Base-by-base conservation (phyloP, 139 green algal genomes). In the Haematococcus sp. region DNA sequence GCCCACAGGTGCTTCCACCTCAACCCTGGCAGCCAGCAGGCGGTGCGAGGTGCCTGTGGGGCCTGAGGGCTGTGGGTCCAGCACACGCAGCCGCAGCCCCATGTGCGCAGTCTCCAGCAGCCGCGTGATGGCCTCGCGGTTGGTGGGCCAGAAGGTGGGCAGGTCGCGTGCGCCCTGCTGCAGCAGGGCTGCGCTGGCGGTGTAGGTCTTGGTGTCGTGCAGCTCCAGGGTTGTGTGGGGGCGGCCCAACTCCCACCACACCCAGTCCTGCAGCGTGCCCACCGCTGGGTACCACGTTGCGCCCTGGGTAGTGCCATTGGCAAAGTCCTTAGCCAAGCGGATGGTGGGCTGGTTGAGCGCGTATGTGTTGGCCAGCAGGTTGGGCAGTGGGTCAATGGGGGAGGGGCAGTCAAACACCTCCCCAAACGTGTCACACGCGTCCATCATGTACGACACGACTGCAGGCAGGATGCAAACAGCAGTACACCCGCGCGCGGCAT, bases 181-280 rank as follows among this genome's bases (percentile, higher is more conserved):
- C 25, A 23, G n/a, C 27, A 34, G 15, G 49, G 28, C 25, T 35
- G 63, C 17, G 63, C 33, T 43, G 31, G 20, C 56, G 4, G 56
- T 40, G 25, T 33, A 25, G 56, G 56, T 64, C 63, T 77, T 81
- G 23, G n/a, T 28, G 1, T 25, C 22, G 40, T 81, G 70, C 40
- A 81, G 70, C 76, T 81, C 76, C 25, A 81, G 63, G 5, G 76
- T 81, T 16, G 74, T 28, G 27, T 77, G 64, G 32, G 68, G 63
- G 15, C 70, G 65, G 2, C 52, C 35, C 4, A 76, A 52, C 17
- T 22, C 28, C 32, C 63, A 52, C 51, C 66, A 81, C 19, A 59
- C 43, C 76, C 76, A 81, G 70, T 81, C 76, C 76, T 81, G 76
- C 44, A 52, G 27, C 32, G 49, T 40, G 23, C 68, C 68, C 17